phyloP scores from a whole-genome alignment of 2,329 filamentous ascomycete genomes.

The Phyllosticta citrichinensis region DNA sequence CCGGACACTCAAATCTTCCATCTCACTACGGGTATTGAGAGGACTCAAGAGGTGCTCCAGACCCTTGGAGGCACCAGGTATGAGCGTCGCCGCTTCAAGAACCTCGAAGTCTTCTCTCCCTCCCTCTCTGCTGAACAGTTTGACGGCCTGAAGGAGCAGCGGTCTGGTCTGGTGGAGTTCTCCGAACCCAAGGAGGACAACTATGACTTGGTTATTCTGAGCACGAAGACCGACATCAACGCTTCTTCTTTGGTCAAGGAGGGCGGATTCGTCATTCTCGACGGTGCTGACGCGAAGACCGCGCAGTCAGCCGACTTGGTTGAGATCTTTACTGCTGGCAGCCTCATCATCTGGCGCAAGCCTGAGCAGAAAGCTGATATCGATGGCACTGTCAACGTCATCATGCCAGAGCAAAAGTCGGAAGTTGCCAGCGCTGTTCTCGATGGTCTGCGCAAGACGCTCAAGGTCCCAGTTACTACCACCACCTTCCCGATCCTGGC shows the following conservation, averaged over 20 bases:
- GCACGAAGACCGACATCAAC: background rate
- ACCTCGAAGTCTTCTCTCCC: background rate
- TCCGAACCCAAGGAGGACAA: slow-evolving; percentile 11
- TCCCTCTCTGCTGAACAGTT: slow-evolving; percentile 2
- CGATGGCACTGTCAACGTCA: background rate
- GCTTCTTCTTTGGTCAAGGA: slow-evolving; percentile 19
- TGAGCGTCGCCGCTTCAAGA: background rate
- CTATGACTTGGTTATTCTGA: slow-evolving; percentile 6
- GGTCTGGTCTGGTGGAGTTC: slow-evolving; percentile 2
- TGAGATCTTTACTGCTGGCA: background rate
- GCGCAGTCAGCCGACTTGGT: slow-evolving; percentile 11
- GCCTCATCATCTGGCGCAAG: slow-evolving; percentile 13
- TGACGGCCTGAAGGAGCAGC: background rate
- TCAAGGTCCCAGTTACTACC: background rate
- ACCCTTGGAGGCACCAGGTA: background rate
- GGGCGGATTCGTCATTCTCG: slow-evolving; percentile 34
- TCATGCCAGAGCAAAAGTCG: background rate
- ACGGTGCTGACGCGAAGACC: background rate
- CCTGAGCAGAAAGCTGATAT: background rate
- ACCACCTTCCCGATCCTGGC: background rate
- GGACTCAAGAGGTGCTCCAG: background rate
- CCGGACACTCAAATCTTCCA: background rate
- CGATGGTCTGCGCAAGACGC: background rate
- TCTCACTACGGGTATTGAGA: background rate
- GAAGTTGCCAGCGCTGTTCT: background rate